Conservation (phyloP, 352 stramenopile species). For the Globisporangium radiosum region DNA sequence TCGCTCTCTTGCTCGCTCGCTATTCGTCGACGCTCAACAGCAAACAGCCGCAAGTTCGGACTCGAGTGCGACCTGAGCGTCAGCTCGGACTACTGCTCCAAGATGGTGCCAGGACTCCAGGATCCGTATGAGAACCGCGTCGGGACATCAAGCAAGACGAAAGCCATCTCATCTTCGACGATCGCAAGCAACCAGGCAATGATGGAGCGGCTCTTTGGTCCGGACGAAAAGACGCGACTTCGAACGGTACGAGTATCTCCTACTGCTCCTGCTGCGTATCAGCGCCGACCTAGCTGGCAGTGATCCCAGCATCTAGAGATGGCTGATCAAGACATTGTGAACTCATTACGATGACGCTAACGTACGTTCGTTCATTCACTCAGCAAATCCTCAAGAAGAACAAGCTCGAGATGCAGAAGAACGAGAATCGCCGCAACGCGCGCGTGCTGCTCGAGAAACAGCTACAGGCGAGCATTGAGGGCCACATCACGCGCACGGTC, state of each 20-base stretch:
- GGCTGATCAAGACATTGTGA: too few species aligned
- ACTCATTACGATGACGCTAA: too few species aligned
- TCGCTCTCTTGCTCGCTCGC: not conserved
- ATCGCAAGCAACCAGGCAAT: constrained; percentile 63
- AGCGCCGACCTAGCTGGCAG: not conserved
- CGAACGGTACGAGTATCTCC: constrained; percentile 25
- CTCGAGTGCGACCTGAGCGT: constrained; percentile 69
- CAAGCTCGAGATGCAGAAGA: constrained; percentile 72
- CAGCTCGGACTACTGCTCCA: constrained; percentile 69
- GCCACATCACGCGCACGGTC: constrained; percentile 82
- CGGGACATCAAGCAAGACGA: constrained; percentile 25
- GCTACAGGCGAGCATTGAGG: constrained; percentile 83
- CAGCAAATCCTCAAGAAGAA: constrained; percentile 80
- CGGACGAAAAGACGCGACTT: constrained; percentile 54
- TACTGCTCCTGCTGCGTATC: too few species aligned
- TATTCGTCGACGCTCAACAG: constrained; percentile 7
- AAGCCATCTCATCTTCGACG: constrained; percentile 32
- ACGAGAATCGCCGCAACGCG: constrained; percentile 64
- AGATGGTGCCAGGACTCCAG: constrained; percentile 48
- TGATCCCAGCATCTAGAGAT: not conserved
- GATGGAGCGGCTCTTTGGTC: constrained; percentile 70
- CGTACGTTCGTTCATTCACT: not conserved
- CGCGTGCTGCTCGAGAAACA: constrained; percentile 79
- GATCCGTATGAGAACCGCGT: constrained; percentile 62
- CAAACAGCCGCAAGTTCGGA: constrained; percentile 61